These are phyloP conservation scores for Pichia sp. DNA, from an alignment of 1,139 yeast species.

Conservation along the genomic window DNA sequence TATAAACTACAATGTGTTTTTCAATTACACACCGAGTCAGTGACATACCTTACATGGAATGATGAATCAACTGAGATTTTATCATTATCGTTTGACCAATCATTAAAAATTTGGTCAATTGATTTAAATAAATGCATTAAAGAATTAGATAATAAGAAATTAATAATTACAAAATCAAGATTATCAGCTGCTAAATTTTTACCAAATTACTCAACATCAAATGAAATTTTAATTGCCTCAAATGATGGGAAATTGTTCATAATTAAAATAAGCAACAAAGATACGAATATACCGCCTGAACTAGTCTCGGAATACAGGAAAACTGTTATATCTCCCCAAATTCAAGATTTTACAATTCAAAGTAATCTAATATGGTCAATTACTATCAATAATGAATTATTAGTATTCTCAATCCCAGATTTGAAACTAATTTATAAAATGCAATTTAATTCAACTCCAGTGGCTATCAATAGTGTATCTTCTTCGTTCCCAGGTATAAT, in stretches of 20 bases:
- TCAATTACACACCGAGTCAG: constrained; percentile 50
- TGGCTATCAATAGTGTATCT: constrained; percentile 6
- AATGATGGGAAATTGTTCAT: constrained; percentile 15
- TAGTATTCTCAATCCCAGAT: constrained; percentile 10
- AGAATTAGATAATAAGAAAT: constrained; percentile 7
- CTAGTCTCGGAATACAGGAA: constrained; percentile 3
- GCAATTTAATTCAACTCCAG: constrained; percentile 7
- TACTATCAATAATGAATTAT: constrained; percentile 11
- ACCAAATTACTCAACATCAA: constrained; percentile 6
- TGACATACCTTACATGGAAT: constrained; percentile 69
- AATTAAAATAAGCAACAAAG: not conserved
- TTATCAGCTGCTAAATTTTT: constrained; percentile 8
- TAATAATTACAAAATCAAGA: constrained; percentile 5
- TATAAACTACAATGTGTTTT: constrained; percentile 40
- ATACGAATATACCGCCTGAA: not conserved
- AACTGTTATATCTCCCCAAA: constrained; percentile 11
- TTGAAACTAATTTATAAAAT: constrained; percentile 10
- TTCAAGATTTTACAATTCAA: constrained; percentile 15
- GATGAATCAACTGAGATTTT: constrained; percentile 61
- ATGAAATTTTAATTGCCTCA: constrained; percentile 14
- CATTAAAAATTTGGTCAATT: constrained; percentile 62
- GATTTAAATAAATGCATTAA: constrained; percentile 14
- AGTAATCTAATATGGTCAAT: constrained; percentile 14
- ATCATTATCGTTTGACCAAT: constrained; percentile 62
- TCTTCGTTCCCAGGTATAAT: constrained; percentile 6